phyloP scores from a whole-genome alignment of 345 rosid species.

The Angophora floribunda region DNA sequence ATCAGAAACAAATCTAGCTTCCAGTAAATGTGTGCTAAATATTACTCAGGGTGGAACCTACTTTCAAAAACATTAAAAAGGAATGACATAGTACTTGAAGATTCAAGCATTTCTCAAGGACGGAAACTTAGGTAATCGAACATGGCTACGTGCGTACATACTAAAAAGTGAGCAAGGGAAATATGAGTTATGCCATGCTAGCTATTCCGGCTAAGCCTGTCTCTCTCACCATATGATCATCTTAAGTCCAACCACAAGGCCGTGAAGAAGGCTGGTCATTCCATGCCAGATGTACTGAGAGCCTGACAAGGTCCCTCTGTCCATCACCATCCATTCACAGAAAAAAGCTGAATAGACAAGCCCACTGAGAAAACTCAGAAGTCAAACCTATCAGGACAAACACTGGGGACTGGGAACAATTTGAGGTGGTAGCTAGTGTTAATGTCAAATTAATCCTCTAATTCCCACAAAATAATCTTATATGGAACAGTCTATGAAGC shows the following conservation, averaged over 20 bases:
- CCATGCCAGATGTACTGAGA: neutral
- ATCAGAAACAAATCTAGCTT: neutral
- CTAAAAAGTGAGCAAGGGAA: neutral
- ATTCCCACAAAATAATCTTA: neutral
- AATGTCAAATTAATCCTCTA: neutral
- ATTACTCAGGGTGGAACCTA: neutral
- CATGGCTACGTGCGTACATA: neutral
- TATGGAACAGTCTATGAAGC: neutral
- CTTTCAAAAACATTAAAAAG: neutral
- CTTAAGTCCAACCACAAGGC: neutral
- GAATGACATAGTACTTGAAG: neutral
- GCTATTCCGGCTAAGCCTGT: neutral
- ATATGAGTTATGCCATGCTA: neutral
- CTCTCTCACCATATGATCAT: neutral
- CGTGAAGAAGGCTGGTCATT: neutral
- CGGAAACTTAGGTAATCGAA: neutral
- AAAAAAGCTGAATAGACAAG: neutral
- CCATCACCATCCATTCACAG: neutral
- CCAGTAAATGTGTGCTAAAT: neutral
- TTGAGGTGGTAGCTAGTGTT: neutral
- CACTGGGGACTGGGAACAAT: neutral
- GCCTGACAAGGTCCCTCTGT: neutral
- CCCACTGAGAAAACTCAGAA: neutral
- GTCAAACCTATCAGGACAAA: neutral
- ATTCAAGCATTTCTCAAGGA: neutral